Conservation (phyloP, 2,329 filamentous ascomycete genomes). For the Graphiopsis chlorocephala region DNA sequence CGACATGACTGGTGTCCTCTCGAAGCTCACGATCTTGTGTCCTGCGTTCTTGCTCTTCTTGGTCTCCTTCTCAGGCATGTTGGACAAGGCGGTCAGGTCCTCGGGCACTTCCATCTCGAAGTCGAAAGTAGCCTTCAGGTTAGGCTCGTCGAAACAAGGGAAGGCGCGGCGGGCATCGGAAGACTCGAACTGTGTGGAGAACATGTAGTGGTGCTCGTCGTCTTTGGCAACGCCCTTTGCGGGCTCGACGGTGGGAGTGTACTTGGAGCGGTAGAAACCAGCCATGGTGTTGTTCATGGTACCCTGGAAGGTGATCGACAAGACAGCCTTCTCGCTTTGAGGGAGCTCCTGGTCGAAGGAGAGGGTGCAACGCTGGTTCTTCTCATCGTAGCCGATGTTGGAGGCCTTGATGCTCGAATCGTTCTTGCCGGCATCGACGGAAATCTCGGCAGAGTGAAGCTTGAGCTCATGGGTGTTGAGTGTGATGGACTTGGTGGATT, state of each 20-base stretch:
- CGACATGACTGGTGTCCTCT: conserved; percentile 85
- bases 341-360: conserved; percentile 71
- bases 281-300: conserved; percentile 91
- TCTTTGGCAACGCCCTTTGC: conserved; percentile 75
- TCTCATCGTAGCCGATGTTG: conserved; percentile 74
- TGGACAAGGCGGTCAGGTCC: conserved; percentile 84
- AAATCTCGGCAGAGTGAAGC: conserved; percentile 65
- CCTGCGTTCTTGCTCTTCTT: conserved; percentile 65
- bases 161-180: conserved; percentile 94
- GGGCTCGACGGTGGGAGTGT: conserved; percentile 73
- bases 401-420: conserved; percentile 59
- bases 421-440: conserved; percentile 56
- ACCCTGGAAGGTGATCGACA: conserved; percentile 74
- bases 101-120: conserved; percentile 88
- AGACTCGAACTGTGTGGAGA: conserved; percentile 96
- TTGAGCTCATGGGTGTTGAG: conserved; percentile 85
- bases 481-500: conserved; percentile 71
- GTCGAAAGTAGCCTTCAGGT: conserved; percentile 93
- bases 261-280: conserved; percentile 91
- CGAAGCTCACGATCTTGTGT: conserved; percentile 69
- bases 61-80: conserved; percentile 84
- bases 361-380: conserved; percentile 79
- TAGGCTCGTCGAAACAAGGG: conserved; percentile 97
- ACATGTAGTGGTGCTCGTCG: conserved; percentile 62
- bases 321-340: conserved; percentile 60